Conservation (phyloP, 2,329 filamentous ascomycete species). For the Cylindrodendrum hubeiense region DNA sequence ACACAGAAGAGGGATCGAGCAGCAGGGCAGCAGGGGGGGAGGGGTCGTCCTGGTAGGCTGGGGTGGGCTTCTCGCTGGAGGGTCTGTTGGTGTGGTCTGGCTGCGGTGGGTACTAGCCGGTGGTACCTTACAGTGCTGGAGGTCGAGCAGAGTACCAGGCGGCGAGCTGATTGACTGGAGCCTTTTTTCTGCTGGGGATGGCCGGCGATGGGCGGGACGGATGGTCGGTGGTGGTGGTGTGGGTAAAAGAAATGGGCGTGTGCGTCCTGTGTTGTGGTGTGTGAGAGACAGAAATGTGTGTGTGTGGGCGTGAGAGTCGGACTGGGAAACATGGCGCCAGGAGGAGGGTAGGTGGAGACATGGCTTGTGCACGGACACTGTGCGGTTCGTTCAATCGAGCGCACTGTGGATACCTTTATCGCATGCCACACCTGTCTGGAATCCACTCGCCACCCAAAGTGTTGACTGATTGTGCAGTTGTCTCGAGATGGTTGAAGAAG, state of each 20-base stretch:
- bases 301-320: constrained; percentile 4
- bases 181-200: constrained; percentile 23
- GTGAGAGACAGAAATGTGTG: not conserved
- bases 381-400: not conserved
- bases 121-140: constrained; percentile 29
- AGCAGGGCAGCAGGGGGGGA: constrained; percentile 18
- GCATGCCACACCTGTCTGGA: not conserved
- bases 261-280: constrained; percentile 4
- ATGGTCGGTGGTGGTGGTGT: constrained; percentile 22
- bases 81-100: constrained; percentile 17
- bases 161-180: constrained; percentile 16
- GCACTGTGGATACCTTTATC: constrained; percentile 12
- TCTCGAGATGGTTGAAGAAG: constrained; percentile 12
- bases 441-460: constrained; percentile 21
- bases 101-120: not conserved
- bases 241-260: constrained; percentile 9
- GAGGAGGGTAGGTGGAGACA: constrained; percentile 10
- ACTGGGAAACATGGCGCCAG: constrained; percentile 22
- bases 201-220: constrained; percentile 16
- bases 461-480: constrained; percentile 22
- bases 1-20: constrained; percentile 25
- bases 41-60: not conserved
- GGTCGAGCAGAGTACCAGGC: constrained; percentile 1
- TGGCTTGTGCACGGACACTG: constrained; percentile 16
- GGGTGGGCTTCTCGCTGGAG: not conserved